Conservation (phyloP, 129 eudicot genomes). For the Flaveria trinervia region DNA sequence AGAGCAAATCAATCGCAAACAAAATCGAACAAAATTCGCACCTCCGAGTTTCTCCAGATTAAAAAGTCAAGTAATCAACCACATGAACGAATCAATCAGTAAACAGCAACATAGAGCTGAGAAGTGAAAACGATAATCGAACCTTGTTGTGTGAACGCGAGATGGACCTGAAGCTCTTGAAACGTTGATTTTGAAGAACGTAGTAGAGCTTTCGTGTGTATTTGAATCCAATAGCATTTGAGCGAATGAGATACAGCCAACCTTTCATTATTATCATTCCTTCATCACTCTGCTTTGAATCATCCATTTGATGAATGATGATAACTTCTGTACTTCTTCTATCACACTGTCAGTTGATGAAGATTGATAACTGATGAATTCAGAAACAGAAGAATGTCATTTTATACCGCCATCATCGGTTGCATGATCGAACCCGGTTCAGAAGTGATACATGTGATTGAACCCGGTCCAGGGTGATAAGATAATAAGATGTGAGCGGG, state of each 20-base stretch:
- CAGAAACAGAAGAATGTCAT: constrained; percentile 4
- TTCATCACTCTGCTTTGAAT: constrained; percentile 43
- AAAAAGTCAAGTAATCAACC: no score
- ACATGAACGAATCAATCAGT: not conserved
- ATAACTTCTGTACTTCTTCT: no score
- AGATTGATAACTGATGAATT: not conserved
- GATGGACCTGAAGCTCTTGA: constrained; percentile 57
- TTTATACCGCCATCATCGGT: not conserved
- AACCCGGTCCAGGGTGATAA: no score
- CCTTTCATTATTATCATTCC: constrained; percentile 54
- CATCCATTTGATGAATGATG: constrained; percentile 34
- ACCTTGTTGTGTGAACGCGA: constrained; percentile 52
- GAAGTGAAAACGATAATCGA: not conserved
- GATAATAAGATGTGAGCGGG: no score
- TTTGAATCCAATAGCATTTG: constrained; percentile 56
- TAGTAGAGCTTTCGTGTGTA: constrained; percentile 60
- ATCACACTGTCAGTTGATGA: no score
- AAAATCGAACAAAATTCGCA: not conserved
- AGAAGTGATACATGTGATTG: no score
- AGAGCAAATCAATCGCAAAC: not conserved
- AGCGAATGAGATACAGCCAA: constrained; percentile 69
- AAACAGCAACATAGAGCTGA: not conserved
- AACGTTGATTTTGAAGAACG: constrained; percentile 56
- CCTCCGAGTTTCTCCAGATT: no score
- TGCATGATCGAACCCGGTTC: no score